Conservation (phyloP, 164 flowering plant species). For the Nymphaea thermarum region DNA sequence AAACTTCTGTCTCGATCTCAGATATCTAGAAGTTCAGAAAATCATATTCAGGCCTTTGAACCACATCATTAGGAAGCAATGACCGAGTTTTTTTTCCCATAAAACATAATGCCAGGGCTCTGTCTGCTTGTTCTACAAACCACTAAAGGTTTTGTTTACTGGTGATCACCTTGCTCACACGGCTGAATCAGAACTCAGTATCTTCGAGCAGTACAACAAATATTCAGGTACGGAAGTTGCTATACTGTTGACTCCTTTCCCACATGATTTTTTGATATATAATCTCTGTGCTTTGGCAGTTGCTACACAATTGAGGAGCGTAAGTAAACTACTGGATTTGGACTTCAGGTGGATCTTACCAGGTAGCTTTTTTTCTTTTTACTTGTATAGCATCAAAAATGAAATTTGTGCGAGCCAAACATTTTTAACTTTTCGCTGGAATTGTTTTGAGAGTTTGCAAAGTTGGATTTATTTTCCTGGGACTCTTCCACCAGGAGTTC, state of each 20-base stretch:
- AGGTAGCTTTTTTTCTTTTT: constrained; percentile 10
- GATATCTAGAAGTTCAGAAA: too few relatives aligned
- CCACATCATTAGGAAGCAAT: too few relatives aligned
- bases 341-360: constrained; percentile 38
- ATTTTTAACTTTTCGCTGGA: too few relatives aligned
- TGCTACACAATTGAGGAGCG: constrained; percentile 20
- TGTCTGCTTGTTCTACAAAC: constrained; percentile 38
- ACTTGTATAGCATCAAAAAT: too few relatives aligned
- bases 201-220: constrained; percentile 25
- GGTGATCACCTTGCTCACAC: constrained; percentile 33
- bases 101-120: constrained; percentile 24
- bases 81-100: neutral
- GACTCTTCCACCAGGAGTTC: too few relatives aligned
- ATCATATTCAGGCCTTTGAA: too few relatives aligned
- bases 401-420: too few relatives aligned
- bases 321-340: constrained; percentile 16
- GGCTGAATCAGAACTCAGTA: constrained; percentile 17
- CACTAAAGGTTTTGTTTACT: constrained; percentile 30
- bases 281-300: constrained; percentile 14
- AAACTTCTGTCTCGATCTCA: too few relatives aligned
- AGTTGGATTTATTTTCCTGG: too few relatives aligned
- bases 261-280: neutral
- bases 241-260: neutral
- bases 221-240: constrained; percentile 23
- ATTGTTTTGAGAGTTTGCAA: too few relatives aligned